Base-by-base conservation (phyloP, 1,139 yeast species). In the Meyerozyma guilliermondii region DNA sequence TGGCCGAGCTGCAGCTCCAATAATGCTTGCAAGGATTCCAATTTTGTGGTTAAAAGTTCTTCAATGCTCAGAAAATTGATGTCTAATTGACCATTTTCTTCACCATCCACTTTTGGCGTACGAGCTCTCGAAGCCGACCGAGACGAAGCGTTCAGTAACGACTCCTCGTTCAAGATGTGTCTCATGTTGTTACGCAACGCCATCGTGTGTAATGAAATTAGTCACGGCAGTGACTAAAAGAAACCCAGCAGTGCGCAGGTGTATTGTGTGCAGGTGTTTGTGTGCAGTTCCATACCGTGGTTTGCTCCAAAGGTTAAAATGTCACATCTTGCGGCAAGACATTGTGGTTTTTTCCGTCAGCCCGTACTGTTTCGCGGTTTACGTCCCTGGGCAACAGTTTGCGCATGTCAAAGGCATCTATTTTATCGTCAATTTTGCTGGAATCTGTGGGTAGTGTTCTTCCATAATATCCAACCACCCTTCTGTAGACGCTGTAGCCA, bases 401-500 rank as follows among this genome's bases (percentile, higher is more conserved):
- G 44, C 92, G 66, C 95, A 85, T 86, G 58, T 87, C 96, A 60
- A 81, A 92, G 0, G 97, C 98, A 67, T 92, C 98, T 36, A 79
- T 73, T 39, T 80, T 83, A 52, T 85, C 92, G 51, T 80, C 67
- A 3, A 68, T 52, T 34, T 61, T 62, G 40, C 72, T 74, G 35
- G 76, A 57, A 42, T 74, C 76, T 27, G 66, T 65, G 8, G 79
- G 78, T 48, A 64, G 60, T 1, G 66, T 68, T 18, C 70, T 61
- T 3, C 87, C 85, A 59, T 92, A 92, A 57, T 92, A 92, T 0
- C 94, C 94, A n/a, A 87, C 78, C 6, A 92, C 98, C 43, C 98
- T 65, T 61, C 98, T 66, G 57, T 75, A 92, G 0, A 89, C 87
- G 24, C 82, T 74, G 56, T 91, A 94, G 0, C 97, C 98, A 46